Evolutionary conservation across 345 rosid species (phyloP).

Genomic region (Microthlaspi erraticum): DNA sequence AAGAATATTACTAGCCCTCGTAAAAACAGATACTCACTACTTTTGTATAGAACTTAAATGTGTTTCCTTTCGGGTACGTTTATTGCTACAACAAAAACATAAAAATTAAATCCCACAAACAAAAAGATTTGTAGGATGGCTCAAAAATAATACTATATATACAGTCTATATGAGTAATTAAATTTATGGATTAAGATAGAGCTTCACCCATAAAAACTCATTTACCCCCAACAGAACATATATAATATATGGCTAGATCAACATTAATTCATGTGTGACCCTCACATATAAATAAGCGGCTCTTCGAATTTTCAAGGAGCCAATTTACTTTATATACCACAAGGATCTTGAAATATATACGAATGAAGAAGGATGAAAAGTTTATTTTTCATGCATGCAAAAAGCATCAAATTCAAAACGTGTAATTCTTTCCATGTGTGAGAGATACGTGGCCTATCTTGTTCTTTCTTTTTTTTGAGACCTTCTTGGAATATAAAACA

Average conservation of each 20-base stretch:
- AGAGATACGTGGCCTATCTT: conserved; percentile 41
- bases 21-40: not conserved
- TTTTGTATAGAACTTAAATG: not conserved
- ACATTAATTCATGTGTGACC: conserved; percentile 21
- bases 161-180: too few species aligned
- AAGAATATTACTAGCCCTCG: not conserved
- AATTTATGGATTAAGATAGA: not conserved
- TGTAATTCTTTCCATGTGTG: conserved; percentile 13
- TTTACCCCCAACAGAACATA: conserved; percentile 5
- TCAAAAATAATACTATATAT: too few species aligned
- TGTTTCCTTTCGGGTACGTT: not conserved
- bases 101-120: too few species aligned
- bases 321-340: conserved; percentile 37
- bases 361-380: conserved; percentile 13
- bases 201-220: conserved; percentile 9
- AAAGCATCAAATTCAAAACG: conserved; percentile 42
- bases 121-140: too few species aligned
- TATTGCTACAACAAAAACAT: too few species aligned
- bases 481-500: conserved; percentile 40
- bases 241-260: conserved; percentile 14
- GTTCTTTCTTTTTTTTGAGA: too few species aligned
- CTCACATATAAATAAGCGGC: conserved; percentile 17
- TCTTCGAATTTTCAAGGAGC: conserved; percentile 26
- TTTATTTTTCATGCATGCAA: conserved; percentile 35
- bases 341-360: conserved; percentile 42